A percentile compares a stretch with the other conserved stretches of the same genome.
These are phyloP conservation scores for Nemania sp. DNA, from an alignment of 2,329 filamentous ascomycete species.

Conservation along the genomic window DNA sequence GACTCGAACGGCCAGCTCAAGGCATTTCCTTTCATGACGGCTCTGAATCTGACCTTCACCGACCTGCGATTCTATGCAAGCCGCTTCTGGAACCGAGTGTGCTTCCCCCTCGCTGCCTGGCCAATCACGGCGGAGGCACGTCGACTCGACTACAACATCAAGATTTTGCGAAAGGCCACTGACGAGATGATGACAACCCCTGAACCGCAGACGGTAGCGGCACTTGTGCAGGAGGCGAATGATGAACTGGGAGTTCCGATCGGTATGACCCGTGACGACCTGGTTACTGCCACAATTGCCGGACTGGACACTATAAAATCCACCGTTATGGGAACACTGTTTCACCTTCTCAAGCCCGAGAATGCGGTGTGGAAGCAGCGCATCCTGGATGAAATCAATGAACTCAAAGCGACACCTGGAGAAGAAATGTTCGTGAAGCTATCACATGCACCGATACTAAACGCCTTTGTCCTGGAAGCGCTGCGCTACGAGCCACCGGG, in stretches of 20 bases:
- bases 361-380: background rate
- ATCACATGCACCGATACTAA: conserved; percentile 1
- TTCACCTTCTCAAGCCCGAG: conserved; percentile 1
- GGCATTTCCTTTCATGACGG: conserved; percentile 4
- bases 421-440: conserved; percentile 1
- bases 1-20: background rate
- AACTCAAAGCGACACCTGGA: background rate
- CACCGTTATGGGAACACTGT: background rate
- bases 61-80: conserved; percentile 4
- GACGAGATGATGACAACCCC: conserved; percentile 1
- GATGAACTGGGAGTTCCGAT: conserved; percentile 1
- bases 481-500: conserved; percentile 8
- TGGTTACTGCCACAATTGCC: conserved; percentile 1
- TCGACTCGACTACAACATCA: conserved; percentile 2
- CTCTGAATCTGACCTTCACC: conserved; percentile 5
- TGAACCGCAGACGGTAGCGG: background rate
- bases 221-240: conserved; percentile 3
- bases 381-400: conserved; percentile 2
- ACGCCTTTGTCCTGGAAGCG: conserved; percentile 1
- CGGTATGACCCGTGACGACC: conserved; percentile 6
- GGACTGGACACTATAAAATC: conserved; percentile 8
- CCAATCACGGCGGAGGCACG: conserved; percentile 4
- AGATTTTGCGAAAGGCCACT: background rate
- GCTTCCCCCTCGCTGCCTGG: background rate
- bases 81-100: conserved; percentile 6